A percentile compares a stretch with the other conserved stretches of the same genome.
phyloP scores from a whole-genome alignment of 805 yeast genomes.

The Zygosaccharomyces kombuchaensis region DNA sequence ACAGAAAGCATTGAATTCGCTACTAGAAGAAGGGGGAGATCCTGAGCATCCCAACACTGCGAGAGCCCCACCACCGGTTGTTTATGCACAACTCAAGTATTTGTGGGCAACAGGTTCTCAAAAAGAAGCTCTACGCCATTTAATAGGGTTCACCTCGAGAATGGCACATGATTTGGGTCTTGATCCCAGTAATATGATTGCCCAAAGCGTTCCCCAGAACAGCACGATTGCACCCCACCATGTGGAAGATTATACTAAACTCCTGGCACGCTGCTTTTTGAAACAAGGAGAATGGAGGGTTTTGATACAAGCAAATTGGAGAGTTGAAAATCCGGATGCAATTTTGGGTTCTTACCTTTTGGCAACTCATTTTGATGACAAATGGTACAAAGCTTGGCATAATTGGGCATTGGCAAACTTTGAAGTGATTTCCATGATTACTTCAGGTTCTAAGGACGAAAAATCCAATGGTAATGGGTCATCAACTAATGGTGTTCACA shows the following conservation, averaged over 20 bases:
- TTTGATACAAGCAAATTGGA: slow-evolving; percentile 74
- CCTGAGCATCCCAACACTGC: slow-evolving; percentile 50
- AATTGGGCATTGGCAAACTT: slow-evolving; percentile 98
- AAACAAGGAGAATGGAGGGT: slow-evolving; percentile 99
- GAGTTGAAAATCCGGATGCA: slow-evolving; percentile 69
- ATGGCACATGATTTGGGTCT: slow-evolving; percentile 86
- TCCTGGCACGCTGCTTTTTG: slow-evolving; percentile 88
- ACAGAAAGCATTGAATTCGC: slow-evolving; percentile 78
- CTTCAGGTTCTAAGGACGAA: slow-evolving; percentile 27
- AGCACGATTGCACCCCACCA: slow-evolving; percentile 47
- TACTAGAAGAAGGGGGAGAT: slow-evolving; percentile 70
- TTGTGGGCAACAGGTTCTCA: slow-evolving; percentile 96
- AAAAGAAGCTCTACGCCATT: slow-evolving; percentile 76
- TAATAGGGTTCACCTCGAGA: slow-evolving; percentile 85
- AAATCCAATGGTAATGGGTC: slow-evolving; percentile 16
- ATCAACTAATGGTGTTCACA: slow-evolving; percentile 13
- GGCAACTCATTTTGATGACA: slow-evolving; percentile 89
- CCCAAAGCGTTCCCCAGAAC: slow-evolving; percentile 75
- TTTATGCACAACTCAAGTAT: slow-evolving; percentile 92
- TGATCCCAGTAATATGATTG: slow-evolving; percentile 79
- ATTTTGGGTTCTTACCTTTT: slow-evolving; percentile 86
- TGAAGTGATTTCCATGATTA: slow-evolving; percentile 75
- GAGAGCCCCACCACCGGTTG: slow-evolving; percentile 93
- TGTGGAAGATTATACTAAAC: slow-evolving; percentile 74
- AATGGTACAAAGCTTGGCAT: slow-evolving; percentile 99